Percentiles rank a stretch among this genome's conserved stretches.
Conservation (phyloP, 1,284 basidiomycete genomes). For the Pyrrhoderma noxium region DNA sequence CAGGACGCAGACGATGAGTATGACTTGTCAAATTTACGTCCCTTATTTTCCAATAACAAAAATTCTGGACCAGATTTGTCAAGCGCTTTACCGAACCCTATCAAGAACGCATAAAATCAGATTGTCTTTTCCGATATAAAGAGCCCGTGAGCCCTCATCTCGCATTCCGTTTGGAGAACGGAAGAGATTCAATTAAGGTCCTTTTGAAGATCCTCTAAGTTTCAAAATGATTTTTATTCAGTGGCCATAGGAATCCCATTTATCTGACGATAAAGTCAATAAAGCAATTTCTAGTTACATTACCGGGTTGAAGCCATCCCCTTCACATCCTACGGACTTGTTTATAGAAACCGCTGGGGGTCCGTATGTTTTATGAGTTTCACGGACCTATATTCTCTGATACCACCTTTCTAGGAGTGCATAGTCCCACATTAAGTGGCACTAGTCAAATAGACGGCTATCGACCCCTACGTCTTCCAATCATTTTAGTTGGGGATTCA, state of each 20-base stretch:
- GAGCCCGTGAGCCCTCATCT: constrained; percentile 94
- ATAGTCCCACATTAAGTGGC: constrained; percentile 85
- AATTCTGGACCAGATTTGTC: constrained; percentile 54
- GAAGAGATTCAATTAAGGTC: constrained; percentile 6
- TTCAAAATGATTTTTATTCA: constrained; percentile 10
- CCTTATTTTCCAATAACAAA: constrained; percentile 5
- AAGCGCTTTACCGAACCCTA: constrained; percentile 45
- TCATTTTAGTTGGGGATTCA: constrained; percentile 82
- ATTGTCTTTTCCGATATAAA: constrained; percentile 78
- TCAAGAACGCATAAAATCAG: constrained; percentile 43
- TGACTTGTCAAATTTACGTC: constrained; percentile 25
- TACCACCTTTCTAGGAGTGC: constrained; percentile 58
- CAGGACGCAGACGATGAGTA: constrained; percentile 79
- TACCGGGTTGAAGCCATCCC: constrained; percentile 37
- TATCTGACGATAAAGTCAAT: constrained; percentile 64
- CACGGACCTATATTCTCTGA: not conserved
- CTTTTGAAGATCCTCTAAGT: not conserved
- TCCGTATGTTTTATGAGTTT: constrained; percentile 31
- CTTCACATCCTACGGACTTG: constrained; percentile 45
- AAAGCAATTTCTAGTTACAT: constrained; percentile 61
- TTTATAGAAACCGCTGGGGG: constrained; percentile 95
- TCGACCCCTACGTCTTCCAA: constrained; percentile 80
- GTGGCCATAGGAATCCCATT: constrained; percentile 29
- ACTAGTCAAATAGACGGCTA: constrained; percentile 83
- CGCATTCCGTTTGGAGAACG: constrained; percentile 56